Conservation (phyloP, 2,329 filamentous ascomycete species). For the Penicillium digitatum region DNA sequence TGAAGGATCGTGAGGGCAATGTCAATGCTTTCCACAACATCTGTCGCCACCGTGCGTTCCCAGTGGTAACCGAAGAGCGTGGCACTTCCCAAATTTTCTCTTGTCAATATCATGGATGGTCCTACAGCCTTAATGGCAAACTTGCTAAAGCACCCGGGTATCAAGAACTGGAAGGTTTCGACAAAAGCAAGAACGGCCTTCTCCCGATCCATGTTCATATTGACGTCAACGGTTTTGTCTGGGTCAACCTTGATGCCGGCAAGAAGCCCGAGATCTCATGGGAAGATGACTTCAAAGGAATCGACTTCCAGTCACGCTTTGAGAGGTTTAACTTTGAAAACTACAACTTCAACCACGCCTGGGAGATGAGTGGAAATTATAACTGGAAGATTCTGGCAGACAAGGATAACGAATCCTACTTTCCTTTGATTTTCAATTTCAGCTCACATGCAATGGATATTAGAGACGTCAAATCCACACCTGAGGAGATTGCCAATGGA, state of each 20-base stretch:
- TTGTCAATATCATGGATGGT: constrained; percentile 27
- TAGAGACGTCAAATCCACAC: constrained; percentile 37
- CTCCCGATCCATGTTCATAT: constrained; percentile 21
- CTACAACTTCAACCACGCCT: constrained; percentile 20
- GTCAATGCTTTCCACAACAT: constrained; percentile 43
- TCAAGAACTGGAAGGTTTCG: constrained; percentile 21
- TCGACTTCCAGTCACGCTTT: constrained; percentile 16
- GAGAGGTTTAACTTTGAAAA: constrained; percentile 14
- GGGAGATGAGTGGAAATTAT: constrained; percentile 17
- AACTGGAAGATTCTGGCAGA: constrained; percentile 26
- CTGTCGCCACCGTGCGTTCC: constrained; percentile 25
- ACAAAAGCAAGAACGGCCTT: constrained; percentile 25
- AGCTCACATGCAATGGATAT: constrained; percentile 51
- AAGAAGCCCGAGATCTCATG: constrained; percentile 17
- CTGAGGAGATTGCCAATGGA: constrained; percentile 48
- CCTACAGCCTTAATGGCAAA: constrained; percentile 24
- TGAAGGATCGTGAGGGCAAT: constrained; percentile 48
- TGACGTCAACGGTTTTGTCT: constrained; percentile 22
- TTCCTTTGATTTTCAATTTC: constrained; percentile 41
- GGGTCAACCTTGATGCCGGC: constrained; percentile 21
- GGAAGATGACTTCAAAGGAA: constrained; percentile 17
- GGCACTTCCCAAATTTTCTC: constrained; percentile 22
- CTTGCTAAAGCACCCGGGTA: constrained; percentile 24
- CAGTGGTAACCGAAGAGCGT: constrained; percentile 20
- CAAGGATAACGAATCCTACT: constrained; percentile 51